Evolutionary conservation across 305 asterid species (phyloP), one percentile per base, ranked within the genome.

Genomic region (Fraxinus sp.): DNA sequence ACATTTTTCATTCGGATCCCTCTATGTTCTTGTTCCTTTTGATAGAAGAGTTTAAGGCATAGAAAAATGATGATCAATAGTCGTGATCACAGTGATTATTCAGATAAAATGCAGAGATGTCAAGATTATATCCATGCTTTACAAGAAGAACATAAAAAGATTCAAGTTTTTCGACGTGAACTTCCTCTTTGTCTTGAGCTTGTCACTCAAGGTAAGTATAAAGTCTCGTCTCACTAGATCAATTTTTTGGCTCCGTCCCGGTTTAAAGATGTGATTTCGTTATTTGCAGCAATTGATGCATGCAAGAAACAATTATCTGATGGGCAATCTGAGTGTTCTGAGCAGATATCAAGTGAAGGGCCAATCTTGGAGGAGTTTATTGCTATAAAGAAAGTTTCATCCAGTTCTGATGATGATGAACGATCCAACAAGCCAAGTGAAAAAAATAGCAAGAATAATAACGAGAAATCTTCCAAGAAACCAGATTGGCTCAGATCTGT

Each of bases 401-500:
- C 89, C 79, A 82, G 83, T 71, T 88, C 89, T 24, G 89, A 84
- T 4, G 91, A 68, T 13, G 39, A 36, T 36, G 39, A 2, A 22
- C 4, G 26, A 64, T 89, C 91, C 13, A 86, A 84, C 1, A 90
- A 88, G 43, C 11, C 32, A 28, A 28, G 32, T 28, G 32, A 28
- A 28, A 28, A 28, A 75, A 79, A 89, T 77, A 62, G 33, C 33
- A 81, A 80, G n/a, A 83, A 64, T 83, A 43, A 1, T 46, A 80
- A 28, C 81, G 90, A 85, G 33, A 82, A 77, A 59, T 68, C 64
- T 71, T 82, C 89, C 52, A 88, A 87, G 85, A 92, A 93, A 83
- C 91, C 98, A 10, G 98, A 96, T 74, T 96, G 99, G 99, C 99
- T 96, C 78, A 90, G 93, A 91, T 94, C 99, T 89, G 98, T 86